Evolutionary conservation across 2,329 filamentous ascomycete genomes (phyloP).

Genomic region (Tothia fuscella): DNA sequence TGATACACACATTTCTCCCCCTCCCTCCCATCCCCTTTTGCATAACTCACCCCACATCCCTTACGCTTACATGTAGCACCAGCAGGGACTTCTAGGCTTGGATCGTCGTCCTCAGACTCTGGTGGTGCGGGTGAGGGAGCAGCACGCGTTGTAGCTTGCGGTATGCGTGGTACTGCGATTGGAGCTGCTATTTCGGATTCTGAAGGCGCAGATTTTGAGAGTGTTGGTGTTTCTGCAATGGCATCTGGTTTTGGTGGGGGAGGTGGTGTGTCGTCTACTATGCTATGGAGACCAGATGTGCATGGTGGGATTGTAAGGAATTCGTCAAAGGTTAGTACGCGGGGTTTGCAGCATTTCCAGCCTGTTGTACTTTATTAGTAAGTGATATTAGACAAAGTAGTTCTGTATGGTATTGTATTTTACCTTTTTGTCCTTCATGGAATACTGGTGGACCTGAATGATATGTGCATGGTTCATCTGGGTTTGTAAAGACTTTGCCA

Average conservation of each 20-base stretch:
- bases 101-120: constrained; percentile 82
- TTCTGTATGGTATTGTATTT: constrained; percentile 18
- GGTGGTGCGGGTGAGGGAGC: constrained; percentile 47
- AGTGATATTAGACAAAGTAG: not conserved
- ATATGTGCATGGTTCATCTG: constrained; percentile 75
- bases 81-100: constrained; percentile 56
- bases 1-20: constrained; percentile 77
- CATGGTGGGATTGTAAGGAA: constrained; percentile 89
- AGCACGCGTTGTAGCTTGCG: constrained; percentile 22
- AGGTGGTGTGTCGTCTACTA: constrained; percentile 59
- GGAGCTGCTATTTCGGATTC: constrained; percentile 19
- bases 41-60: constrained; percentile 59
- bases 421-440: constrained; percentile 75
- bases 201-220: constrained; percentile 32
- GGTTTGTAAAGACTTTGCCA: constrained; percentile 73
- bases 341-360: constrained; percentile 98
- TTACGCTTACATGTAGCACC: constrained; percentile 67
- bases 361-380: constrained; percentile 42
- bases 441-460: constrained; percentile 72
- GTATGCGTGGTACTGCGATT: constrained; percentile 22
- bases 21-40: constrained; percentile 46
- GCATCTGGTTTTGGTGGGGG: constrained; percentile 33
- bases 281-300: constrained; percentile 85
- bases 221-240: constrained; percentile 28
- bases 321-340: constrained; percentile 94